Evolutionary conservation across 176 grass and related monocot genomes (phyloP).

Genomic region (Bonia amplexicaulis): DNA sequence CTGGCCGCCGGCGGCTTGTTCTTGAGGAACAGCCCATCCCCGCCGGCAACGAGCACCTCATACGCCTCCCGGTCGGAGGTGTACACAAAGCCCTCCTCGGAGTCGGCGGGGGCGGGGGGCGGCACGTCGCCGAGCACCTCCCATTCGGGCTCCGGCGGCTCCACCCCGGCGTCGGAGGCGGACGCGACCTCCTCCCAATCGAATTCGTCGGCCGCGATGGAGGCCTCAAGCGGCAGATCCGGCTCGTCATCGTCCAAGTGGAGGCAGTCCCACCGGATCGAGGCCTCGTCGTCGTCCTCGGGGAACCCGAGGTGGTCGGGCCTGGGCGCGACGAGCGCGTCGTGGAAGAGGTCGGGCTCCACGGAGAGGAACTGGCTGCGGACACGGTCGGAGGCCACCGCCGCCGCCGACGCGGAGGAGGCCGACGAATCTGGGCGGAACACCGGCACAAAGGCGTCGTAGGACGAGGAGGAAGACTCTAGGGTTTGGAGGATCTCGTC

Average conservation of each 20-base stretch:
- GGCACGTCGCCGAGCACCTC: slow-evolving; percentile 52
- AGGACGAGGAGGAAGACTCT: slow-evolving; percentile 23
- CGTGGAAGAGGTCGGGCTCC: slow-evolving; percentile 40
- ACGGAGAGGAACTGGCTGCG: slow-evolving; percentile 56
- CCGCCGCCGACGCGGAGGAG: slow-evolving; percentile 6
- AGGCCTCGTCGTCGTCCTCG: slow-evolving; percentile 36
- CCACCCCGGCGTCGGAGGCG: neutral
- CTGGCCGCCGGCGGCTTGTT: slow-evolving; percentile 52
- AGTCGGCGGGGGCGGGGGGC: slow-evolving; percentile 1
- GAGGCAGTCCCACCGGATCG: slow-evolving; percentile 65
- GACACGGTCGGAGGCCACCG: slow-evolving; percentile 39
- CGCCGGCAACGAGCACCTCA: slow-evolving; percentile 57
- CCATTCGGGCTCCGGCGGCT: slow-evolving; percentile 48
- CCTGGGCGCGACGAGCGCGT: slow-evolving; percentile 31
- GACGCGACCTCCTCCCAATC: slow-evolving; percentile 73
- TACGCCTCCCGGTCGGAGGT: slow-evolving; percentile 47
- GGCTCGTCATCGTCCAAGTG: slow-evolving; percentile 40
- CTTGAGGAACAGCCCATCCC: slow-evolving; percentile 53
- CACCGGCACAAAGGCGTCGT: slow-evolving; percentile 51
- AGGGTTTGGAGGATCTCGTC: slow-evolving; percentile 41
- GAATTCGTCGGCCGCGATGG: slow-evolving; percentile 44
- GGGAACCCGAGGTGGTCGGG: slow-evolving; percentile 55
- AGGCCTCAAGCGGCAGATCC: slow-evolving; percentile 31
- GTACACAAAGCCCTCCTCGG: slow-evolving; percentile 72
- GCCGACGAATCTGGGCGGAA: slow-evolving; percentile 25